Evolutionary conservation across 148 eudicot species (phyloP).

Genomic region (Salicornia ramosissima): DNA sequence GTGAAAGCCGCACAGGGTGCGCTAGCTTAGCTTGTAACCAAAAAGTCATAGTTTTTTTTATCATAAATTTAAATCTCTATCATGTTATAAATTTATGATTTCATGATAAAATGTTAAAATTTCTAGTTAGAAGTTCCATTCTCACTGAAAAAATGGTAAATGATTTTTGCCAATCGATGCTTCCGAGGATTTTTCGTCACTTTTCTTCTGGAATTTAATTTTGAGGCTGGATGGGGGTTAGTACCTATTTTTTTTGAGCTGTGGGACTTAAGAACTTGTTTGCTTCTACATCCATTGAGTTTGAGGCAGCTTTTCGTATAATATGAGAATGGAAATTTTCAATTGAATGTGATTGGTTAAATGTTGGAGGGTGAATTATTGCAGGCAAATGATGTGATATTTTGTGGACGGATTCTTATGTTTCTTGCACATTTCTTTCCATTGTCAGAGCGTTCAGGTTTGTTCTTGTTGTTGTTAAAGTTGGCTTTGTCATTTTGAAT

Average conservation of each 20-base stretch:
- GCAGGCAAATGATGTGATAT: slow-evolving; percentile 98
- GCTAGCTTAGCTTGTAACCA: too few relatives aligned
- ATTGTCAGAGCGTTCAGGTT: slow-evolving; percentile 97
- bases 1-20: too few relatives aligned
- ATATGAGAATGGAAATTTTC: neutral
- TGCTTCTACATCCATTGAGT: neutral
- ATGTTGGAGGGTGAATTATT: slow-evolving; percentile 19
- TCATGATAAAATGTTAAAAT: too few relatives aligned
- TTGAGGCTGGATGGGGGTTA: neutral
- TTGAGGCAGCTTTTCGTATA: neutral
- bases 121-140: too few relatives aligned
- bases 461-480: slow-evolving; percentile 4
- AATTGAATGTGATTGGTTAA: neutral
- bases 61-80: too few relatives aligned
- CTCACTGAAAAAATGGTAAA: too few relatives aligned
- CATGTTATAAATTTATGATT: too few relatives aligned
- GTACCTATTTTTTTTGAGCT: neutral
- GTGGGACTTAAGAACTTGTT: neutral
- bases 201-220: neutral
- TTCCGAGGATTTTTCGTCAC: neutral
- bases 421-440: slow-evolving; percentile 99
- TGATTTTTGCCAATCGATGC: neutral
- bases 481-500: neutral
- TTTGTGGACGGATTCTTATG: slow-evolving; percentile 97
- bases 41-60: too few relatives aligned